Evolutionary conservation across 345 rosid species (phyloP).

Genomic region (Brassica juncea): DNA sequence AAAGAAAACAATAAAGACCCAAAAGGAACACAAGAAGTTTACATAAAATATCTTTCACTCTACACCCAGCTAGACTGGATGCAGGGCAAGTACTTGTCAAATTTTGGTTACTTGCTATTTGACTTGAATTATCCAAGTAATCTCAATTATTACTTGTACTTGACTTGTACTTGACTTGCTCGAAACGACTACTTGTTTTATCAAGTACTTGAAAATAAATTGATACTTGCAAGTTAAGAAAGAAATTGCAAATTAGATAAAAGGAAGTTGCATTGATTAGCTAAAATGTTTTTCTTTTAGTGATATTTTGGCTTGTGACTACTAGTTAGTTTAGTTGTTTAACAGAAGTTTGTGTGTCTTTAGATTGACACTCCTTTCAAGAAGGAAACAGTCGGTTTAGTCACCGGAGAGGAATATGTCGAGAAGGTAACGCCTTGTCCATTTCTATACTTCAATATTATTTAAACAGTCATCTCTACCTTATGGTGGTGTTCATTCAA

Average conservation of each 20-base stretch:
- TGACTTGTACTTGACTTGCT: too few relatives aligned
- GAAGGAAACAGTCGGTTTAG: conserved; percentile 97
- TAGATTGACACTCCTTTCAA: conserved; percentile 98
- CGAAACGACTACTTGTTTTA: too few relatives aligned
- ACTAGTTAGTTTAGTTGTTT: too few relatives aligned
- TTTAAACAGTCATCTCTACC: not conserved
- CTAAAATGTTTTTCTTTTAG: not conserved
- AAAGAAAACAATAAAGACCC: not conserved
- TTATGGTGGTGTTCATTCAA: not conserved
- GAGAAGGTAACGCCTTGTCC: conserved; percentile 80
- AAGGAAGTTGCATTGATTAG: not conserved
- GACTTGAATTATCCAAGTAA: too few relatives aligned
- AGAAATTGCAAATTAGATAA: not conserved
- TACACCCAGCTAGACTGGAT: too few relatives aligned
- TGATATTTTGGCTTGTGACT: not conserved
- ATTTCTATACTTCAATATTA: too few relatives aligned
- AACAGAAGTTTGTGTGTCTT: too few relatives aligned
- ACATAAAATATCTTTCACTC: not conserved
- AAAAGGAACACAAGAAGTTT: not conserved
- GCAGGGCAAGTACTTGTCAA: too few relatives aligned
- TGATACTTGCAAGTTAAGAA: too few relatives aligned
- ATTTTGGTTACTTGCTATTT: too few relatives aligned
- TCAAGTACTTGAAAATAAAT: too few relatives aligned
- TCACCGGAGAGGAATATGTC: conserved; percentile 94
- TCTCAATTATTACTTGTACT: too few relatives aligned